phyloP scores from a whole-genome alignment of 352 stramenopile species.

The Phytopythium cucurbitacearum region DNA sequence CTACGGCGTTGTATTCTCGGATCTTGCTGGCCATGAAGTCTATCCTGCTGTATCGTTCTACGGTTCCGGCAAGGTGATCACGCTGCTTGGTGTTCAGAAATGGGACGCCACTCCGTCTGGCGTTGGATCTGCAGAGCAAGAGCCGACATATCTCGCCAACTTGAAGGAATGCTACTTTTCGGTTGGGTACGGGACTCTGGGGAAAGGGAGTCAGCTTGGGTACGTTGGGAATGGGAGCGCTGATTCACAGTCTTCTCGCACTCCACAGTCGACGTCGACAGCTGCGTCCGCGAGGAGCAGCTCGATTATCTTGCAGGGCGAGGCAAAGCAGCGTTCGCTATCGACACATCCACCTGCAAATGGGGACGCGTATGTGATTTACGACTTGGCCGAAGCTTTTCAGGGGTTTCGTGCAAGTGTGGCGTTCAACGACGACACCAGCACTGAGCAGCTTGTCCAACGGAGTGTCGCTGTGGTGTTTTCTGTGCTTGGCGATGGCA shows the following conservation, averaged over 20 bases:
- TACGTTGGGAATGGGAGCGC: constrained; percentile 36
- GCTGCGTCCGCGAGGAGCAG: constrained; percentile 13
- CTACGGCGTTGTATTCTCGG: constrained; percentile 83
- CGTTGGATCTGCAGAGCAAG: constrained; percentile 23
- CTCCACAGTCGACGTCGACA: neutral
- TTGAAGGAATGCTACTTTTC: constrained; percentile 75
- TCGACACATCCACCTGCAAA: constrained; percentile 74
- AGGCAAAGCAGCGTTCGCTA: constrained; percentile 67
- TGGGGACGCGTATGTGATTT: constrained; percentile 76
- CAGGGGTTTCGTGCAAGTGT: constrained; percentile 46
- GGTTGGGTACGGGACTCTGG: constrained; percentile 76
- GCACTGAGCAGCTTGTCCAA: constrained; percentile 53
- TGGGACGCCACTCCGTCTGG: constrained; percentile 42
- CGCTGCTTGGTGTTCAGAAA: constrained; percentile 68
- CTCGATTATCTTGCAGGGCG: constrained; percentile 54
- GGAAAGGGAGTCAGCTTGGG: constrained; percentile 69
- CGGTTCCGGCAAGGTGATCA: constrained; percentile 86
- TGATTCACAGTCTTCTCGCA: neutral
- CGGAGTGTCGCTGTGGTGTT: constrained; percentile 53
- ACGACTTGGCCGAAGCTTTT: constrained; percentile 69
- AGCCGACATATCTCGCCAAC: constrained; percentile 72
- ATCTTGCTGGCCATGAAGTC: constrained; percentile 76
- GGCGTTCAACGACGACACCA: constrained; percentile 73
- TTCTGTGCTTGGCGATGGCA: constrained; percentile 67
- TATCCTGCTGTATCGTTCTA: constrained; percentile 88